Evolutionary conservation across 164 flowering plant species (phyloP), one percentile per base, ranked within the genome.

Genomic region (Macadamia tetraphylla): DNA sequence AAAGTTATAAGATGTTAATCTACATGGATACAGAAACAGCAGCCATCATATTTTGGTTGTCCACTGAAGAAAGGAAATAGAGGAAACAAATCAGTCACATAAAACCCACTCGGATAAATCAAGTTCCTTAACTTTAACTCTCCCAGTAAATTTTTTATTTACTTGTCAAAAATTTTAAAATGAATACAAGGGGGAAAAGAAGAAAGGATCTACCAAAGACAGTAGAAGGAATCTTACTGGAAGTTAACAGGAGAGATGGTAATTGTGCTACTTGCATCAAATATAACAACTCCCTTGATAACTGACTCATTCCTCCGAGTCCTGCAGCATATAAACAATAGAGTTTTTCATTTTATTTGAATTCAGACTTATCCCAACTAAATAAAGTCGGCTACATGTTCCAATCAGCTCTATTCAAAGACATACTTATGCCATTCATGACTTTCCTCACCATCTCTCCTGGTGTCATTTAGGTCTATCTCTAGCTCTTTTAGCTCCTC

Each of bases 11-110:
- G 30, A 58, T 53, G 30, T 68, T 49, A 17, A 31, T 56, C 29
- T 30, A 69, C 46, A 23, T 55, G 99, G 99, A 95, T 95, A 95
- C 98, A 95, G 76, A 95, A 78, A 81, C 98, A 92, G 80, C 99
- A 95, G 68, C 94, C 93, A 74, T 95, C 98, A 75, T 92, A 95
- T 83, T 92, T 92, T 44, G 97, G 99, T 48, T 89, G 82, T 60
- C 98, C 99, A 73, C 99, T 95, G 87, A 66, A 85, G 40, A 69
- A 81, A 18, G 66, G 29, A 71, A 71, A 63, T 64, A 56, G 68
- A 61, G 49, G 40, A 71, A 77, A 14, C 35, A 42, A 48, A 63
- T 67, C 35, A 75, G 58, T n/a, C 51, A 23, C 30, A 70, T 63
- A 44, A 74, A 69, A 29, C 12, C 40, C 46, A n/a, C 42, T 17